Base-by-base conservation (phyloP, 768 basidiomycete genomes). In the Harrya chromipes region DNA sequence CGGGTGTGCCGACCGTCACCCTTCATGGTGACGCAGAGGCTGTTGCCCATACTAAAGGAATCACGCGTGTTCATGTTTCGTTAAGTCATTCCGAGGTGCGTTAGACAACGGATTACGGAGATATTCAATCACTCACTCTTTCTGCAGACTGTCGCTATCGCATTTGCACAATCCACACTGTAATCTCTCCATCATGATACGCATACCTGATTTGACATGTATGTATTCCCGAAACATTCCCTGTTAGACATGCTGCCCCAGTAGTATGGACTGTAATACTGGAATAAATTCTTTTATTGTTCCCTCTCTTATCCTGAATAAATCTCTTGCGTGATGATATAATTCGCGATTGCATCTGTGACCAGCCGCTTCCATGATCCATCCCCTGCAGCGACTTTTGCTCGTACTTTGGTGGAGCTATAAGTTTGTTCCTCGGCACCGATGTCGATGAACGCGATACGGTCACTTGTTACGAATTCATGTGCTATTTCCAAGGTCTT, bases 41-140 rank as follows among this genome's bases (percentile, higher is more conserved):
- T 3, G 84, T 84, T 47, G 94, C 94, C 34, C 72, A 77, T 10
- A 74, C 70, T 40, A 88, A 85, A 72, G 85, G 85, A 44, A 78
- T 98, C 66, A 76, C 72, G 13, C 82, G 79, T 58, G 76, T 95
- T 55, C 74, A 90, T 61, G 72, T 99, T 54, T 94, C 92, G 16
- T 72, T 99, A 57, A 92, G 89, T 59, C 95, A 99, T 72, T 94
- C 93, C 47, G 92, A 95, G 74, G 88, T 86, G 67, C 63, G 82
- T 80, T 53, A 37, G 27, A 34, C n/a, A 37, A 27, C 38, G 11
- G 11, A 16, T 26, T 35, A 13, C 33, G 2, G 4, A 40, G 23
- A 46, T 47, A 29, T 48, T 64, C 27, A 12, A n/a, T 13, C 4
- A 11, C 55, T 68, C 53, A 62, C 43, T 26, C 39, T 53, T 46